Conservation (phyloP, 2,329 filamentous ascomycete species). For the Penicillium sp. region DNA sequence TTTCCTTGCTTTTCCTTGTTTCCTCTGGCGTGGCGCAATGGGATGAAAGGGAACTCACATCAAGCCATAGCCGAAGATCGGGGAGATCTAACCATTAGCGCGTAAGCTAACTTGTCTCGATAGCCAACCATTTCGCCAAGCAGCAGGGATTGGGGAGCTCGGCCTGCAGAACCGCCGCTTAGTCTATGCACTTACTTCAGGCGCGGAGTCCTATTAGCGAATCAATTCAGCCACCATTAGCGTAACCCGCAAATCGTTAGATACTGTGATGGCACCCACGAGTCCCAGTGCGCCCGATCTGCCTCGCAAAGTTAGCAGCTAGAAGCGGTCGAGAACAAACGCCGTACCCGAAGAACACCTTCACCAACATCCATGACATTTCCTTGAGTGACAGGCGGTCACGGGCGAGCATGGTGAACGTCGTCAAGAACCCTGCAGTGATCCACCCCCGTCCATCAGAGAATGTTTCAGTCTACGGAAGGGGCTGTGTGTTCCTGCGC, state of each 20-base stretch:
- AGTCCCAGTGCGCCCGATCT: slow-evolving; percentile 62
- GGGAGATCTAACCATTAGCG: slow-evolving; percentile 46
- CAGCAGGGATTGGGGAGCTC: slow-evolving; percentile 29
- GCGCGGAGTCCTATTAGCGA: slow-evolving; percentile 44
- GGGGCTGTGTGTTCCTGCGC: slow-evolving; percentile 18
- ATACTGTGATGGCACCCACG: slow-evolving; percentile 48
- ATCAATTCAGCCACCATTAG: slow-evolving; percentile 46
- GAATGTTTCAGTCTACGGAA: slow-evolving; percentile 1
- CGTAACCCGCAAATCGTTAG: slow-evolving; percentile 19
- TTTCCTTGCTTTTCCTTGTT: not conserved
- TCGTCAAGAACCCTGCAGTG: slow-evolving; percentile 75
- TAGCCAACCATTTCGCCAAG: slow-evolving; percentile 43
- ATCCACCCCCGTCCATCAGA: slow-evolving; percentile 11
- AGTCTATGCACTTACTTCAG: slow-evolving; percentile 39
- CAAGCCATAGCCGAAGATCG: slow-evolving; percentile 45
- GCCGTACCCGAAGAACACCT: slow-evolving; percentile 64
- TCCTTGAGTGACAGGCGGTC: slow-evolving; percentile 59
- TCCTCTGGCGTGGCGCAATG: slow-evolving; percentile 29
- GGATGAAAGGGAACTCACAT: slow-evolving; percentile 36
- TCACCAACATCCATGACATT: slow-evolving; percentile 65
- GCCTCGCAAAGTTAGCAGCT: slow-evolving; percentile 30
- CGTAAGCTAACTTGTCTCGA: slow-evolving; percentile 41
- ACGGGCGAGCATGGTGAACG: slow-evolving; percentile 65
- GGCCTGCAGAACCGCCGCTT: slow-evolving; percentile 38
- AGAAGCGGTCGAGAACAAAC: slow-evolving; percentile 23